These are phyloP conservation scores for Ophiostoma australiae DNA, from an alignment of 2,329 filamentous ascomycete species.

Conservation along the genomic window DNA sequence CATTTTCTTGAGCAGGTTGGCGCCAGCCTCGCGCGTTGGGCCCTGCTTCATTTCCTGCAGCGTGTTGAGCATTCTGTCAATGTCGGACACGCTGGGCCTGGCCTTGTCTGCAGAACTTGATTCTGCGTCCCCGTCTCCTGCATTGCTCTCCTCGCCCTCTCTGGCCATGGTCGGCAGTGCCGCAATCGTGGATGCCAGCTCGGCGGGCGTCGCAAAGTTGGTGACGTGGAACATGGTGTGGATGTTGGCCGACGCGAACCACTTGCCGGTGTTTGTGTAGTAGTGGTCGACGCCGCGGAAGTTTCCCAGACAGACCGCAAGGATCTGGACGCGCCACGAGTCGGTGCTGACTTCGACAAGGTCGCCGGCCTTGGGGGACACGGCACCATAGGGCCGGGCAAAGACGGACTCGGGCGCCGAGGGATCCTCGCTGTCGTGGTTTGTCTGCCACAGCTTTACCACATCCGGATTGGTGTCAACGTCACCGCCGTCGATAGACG, in stretches of 20 bases:
- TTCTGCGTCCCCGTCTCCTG: background rate
- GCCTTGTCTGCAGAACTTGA: background rate
- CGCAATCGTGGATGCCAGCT: conserved; percentile 41
- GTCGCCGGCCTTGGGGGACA: conserved; percentile 42
- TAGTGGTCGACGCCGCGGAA: conserved; percentile 50
- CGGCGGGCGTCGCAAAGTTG: conserved; percentile 41
- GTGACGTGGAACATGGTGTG: conserved; percentile 48
- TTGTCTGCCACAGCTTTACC: conserved; percentile 33
- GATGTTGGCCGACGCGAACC: conserved; percentile 45
- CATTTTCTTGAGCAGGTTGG: conserved; percentile 46
- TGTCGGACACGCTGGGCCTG: background rate
- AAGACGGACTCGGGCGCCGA: conserved; percentile 10
- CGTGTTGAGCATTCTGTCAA: conserved; percentile 34
- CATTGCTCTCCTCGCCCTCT: background rate
- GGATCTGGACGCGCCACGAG: conserved; percentile 39
- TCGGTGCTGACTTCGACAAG: conserved; percentile 43
- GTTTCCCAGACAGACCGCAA: conserved; percentile 51
- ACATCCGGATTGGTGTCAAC: conserved; percentile 24
- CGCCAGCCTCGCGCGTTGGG: conserved; percentile 43
- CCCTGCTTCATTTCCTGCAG: conserved; percentile 39
- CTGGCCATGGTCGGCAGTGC: conserved; percentile 34
- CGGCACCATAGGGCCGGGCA: conserved; percentile 25
- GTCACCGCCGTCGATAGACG: background rate
- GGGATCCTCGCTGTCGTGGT: conserved; percentile 26
- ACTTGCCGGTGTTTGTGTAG: conserved; percentile 49